Base-by-base conservation (phyloP, 1,284 basidiomycete species). In the Leccinum pachyderme region DNA sequence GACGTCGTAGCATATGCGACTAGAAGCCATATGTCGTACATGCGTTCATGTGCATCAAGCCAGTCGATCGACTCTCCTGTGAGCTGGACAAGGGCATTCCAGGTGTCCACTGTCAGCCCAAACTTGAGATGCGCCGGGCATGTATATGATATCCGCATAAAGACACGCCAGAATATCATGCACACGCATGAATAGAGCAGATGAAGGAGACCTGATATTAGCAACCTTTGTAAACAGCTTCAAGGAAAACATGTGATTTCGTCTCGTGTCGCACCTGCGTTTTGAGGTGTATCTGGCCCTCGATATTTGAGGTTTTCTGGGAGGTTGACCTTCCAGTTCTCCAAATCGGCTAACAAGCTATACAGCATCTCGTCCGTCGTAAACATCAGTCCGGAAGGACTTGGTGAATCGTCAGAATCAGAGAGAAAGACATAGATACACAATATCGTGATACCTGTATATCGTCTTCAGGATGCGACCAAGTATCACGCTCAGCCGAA, bases 111-210 rank as follows among this genome's bases (percentile, higher is more conserved):
- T 2, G 88, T 91, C 59, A 96, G 77, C 28, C 81, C 81, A 65
- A 97, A 91, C 66, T 87, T 91, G 66, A 96, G 82, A 70, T 93
- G 93, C 11, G 82, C 81, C 13, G 91, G 93, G 69, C 86, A 91
- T 28, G 83, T 81, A 73, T 95, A 95, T 57, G 90, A 92, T 70
- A 96, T 91, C 52, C 94, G 84, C 90, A 96, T 94, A 76, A 97
- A 97, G 18, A 95, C 89, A 52, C 92, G 86, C 90, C 90, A 95
- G 74, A 95, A 91, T 70, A 91, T 87, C 85, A 92, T 91, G 65
- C 86, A 87, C 43, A 95, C 85, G 63, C 90, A 91, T n/a, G 89
- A 83, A 68, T 91, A 93, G 48, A 91, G 78, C 53, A 97, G 72
- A 71, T 95, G 92, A 25, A 98, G 77, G 53, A 95, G 77, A 32